Evolutionary conservation across 495 filamentous ascomycete species (phyloP), one percentile per base, ranked within the genome.

Genomic region (Entonaema liquescens): DNA sequence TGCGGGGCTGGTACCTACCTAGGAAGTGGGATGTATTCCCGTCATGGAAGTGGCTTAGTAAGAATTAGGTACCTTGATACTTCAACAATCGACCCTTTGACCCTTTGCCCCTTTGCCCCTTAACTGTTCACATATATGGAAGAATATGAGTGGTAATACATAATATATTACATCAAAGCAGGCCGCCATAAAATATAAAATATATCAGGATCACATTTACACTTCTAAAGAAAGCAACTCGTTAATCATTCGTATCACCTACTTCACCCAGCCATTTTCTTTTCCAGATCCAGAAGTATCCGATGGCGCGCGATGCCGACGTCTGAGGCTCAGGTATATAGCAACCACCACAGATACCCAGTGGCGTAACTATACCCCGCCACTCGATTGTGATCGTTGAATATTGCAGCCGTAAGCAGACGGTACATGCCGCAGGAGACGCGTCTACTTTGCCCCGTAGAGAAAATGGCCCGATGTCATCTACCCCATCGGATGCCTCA

Each of bases 271-370:
- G 38, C 65, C 70, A 73, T 3, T 73, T 65, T 62, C 52, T 61
- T 35, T 59, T 73, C 70, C 70, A 73, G 26, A 73, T 49, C 70
- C 70, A 73, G 66, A 73, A 73, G 49, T 56, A 70, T 23, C 61
- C 70, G n/a, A 33, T 15, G 9, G 60, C 36, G 5, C 23, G 29
- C 31, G 25, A 36, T 11, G 9, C n/a, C 25, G 33, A 29, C 4
- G 5, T 11, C 13, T 29, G 21, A 47, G 6, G 19, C 21, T 6
- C 55, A 26, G 31, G 5, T n/a, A 29, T 9, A 25, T 55, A 65
- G 19, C 23, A 61, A n/a, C 23, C 38, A 47, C 70, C 70, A 31
- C 56, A 62, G 36, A 73, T 58, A 3, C 70, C 70, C 5, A 73
- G 42, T 6, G 65, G 70, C 4, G 65, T 73, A 15, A 73, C 44